These are phyloP conservation scores for Sphenostylis stenocarpa DNA, from an alignment of 306 rosid genomes.

Conservation along the genomic window DNA sequence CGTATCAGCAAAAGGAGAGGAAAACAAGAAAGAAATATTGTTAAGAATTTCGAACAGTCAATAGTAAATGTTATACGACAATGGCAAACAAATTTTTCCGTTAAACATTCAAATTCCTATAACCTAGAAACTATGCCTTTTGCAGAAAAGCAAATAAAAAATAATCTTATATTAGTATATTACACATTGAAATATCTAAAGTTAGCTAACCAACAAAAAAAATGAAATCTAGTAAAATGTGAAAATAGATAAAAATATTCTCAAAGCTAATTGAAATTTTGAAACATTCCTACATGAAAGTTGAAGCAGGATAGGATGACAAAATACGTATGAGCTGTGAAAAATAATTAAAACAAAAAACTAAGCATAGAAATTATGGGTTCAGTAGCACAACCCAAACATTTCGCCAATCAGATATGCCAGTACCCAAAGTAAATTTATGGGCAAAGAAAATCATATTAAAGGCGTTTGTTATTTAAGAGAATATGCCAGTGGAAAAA, in stretches of 20 bases:
- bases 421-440: background rate
- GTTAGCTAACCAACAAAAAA: background rate
- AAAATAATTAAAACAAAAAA: conserved; percentile 4
- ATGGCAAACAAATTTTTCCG: background rate
- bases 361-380: background rate
- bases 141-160: background rate
- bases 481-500: background rate
- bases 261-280: background rate
- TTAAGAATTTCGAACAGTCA: background rate
- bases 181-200: background rate
- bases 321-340: background rate
- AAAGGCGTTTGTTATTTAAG: background rate
- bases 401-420: background rate
- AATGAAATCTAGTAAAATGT: background rate
- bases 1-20: conserved; percentile 7
- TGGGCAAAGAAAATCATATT: background rate
- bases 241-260: background rate
- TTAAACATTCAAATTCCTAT: background rate
- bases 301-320: background rate
- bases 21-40: conserved; percentile 3
- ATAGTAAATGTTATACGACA: conserved; percentile 18
- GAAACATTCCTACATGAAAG: background rate
- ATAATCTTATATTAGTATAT: background rate
- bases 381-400: background rate
- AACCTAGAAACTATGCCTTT: background rate